Conservation (phyloP, 371 early-diverging fungal genomes). For the Blakeslea trispora region DNA sequence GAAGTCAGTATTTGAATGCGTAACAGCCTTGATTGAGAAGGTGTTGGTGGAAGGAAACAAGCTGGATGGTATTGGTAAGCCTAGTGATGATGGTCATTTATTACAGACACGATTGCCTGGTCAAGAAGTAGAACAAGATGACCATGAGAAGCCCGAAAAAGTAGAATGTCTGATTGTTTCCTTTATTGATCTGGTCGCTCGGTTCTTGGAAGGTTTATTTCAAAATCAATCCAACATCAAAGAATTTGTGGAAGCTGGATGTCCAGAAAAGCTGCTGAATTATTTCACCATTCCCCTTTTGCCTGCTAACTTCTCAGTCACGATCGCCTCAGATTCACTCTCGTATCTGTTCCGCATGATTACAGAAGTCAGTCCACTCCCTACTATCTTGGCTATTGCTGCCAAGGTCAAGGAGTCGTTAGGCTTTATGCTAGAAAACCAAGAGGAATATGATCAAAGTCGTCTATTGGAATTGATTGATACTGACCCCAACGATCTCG, state of each 20-base stretch:
- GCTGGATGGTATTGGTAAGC: slow-evolving; percentile 37
- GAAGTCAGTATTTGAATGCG: slow-evolving; percentile 66
- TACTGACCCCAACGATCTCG: slow-evolving; percentile 50
- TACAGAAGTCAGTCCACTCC: slow-evolving; percentile 64
- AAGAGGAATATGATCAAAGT: slow-evolving; percentile 28
- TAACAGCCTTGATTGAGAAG: slow-evolving; percentile 65
- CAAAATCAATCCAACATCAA: slow-evolving; percentile 73
- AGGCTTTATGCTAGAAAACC: slow-evolving; percentile 34
- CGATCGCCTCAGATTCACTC: slow-evolving; percentile 68
- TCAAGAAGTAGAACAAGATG: not conserved
- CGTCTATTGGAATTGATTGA: slow-evolving; percentile 54
- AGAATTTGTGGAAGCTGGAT: slow-evolving; percentile 75
- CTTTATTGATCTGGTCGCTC: slow-evolving; percentile 46
- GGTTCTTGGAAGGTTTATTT: slow-evolving; percentile 87
- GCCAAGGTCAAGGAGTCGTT: slow-evolving; percentile 55
- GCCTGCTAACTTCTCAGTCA: slow-evolving; percentile 77
- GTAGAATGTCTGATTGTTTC: slow-evolving; percentile 47
- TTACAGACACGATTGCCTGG: slow-evolving; percentile 24
- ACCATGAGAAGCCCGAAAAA: slow-evolving; percentile 48
- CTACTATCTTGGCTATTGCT: slow-evolving; percentile 51
- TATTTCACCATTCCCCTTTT: slow-evolving; percentile 68
- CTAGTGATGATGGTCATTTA: slow-evolving; percentile 48
- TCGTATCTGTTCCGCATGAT: slow-evolving; percentile 74
- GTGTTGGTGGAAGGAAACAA: slow-evolving; percentile 51
- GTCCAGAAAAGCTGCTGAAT: slow-evolving; percentile 64